Evolutionary conservation across 345 rosid species (phyloP), one percentile per base, ranked within the genome.

Genomic region (Dovyalis caffra): DNA sequence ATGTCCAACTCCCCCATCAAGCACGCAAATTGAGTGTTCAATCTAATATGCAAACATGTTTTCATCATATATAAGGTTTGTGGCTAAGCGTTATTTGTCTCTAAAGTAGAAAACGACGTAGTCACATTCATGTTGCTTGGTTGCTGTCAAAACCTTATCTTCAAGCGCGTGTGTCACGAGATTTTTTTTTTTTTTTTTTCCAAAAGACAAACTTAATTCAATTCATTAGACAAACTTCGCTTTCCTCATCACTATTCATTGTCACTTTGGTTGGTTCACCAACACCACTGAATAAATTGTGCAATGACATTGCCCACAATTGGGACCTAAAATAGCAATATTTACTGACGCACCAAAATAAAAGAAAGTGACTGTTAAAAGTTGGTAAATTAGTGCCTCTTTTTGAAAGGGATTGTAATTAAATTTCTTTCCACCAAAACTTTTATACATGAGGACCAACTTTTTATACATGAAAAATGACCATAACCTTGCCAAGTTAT

Each of bases 141-240:
- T 8, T 58, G 63, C 8, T 25, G 63, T 64, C 67, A 38, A 56
- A 64, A 64, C 67, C 67, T 62, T 64, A 64, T 64, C 67, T 21
- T 20, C 2, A 23, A 18, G 67, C 67, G 37, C 67, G 25, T 20
- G 67, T 2, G 67, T 0, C 37, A 32, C 67, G 21, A 64, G 0
- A 61, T 8, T 18, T 31, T 47, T 47, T 18, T 14, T 0, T 3
- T 43, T 43, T 43, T 14, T 47, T 1, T 5, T 49, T 49, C 1
- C 1, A 1, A 14, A 1, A 15, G 38, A n/a, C n/a, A n/a, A n/a
- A n/a, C n/a, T n/a, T n/a, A 43, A 11, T 43, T 43, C 18, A 43
- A 3, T 11, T 43, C 15, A 43, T 11, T 6, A 37, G 16, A 62
- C 32, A 31, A 16, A 8, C 35, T 62, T 62, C 29, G 10, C 18